Base-by-base conservation (phyloP, 73 alveolate species). In the Halteria grandinella region DNA sequence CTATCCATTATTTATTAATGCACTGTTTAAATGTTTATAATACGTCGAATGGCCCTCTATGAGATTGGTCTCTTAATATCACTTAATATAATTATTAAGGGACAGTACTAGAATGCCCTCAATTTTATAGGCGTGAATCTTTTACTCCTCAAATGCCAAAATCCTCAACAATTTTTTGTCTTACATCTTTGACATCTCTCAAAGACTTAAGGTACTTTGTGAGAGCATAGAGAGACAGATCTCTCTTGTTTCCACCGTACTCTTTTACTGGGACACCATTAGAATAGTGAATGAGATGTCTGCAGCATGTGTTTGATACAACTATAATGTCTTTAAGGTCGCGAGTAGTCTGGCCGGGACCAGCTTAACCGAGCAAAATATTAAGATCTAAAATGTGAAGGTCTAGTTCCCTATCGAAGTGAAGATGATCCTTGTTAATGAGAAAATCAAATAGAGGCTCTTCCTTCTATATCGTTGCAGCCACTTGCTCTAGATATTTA, bases 211-310 rank as follows among this genome's bases (percentile, higher is more conserved):
- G 24, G 32, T 70, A 70, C 25, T 70, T 70, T 3, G 60, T 70
- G 20, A 70, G 57, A 24, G 83, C 47, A 51, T 41, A 70, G 37
- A 70, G 33, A 1, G 71, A 41, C 3, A 70, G 57, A 32, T 70
- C 83, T 28, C 33, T 70, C 18, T 49, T 29, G 25, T 50, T 70
- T 1, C 83, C 83, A 5, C 24, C 21, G 41, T 41, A 70, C 39
- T 70, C 83, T 18, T 29, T 49, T 3, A 70, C 63, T 3, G 83
- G 83, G n/a, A 70, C 83, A 6, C 83, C 83, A 49, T 70, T 70
- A 1, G 52, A 15, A 25, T 23, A 41, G 24, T 70, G 83, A 1
- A 49, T 43, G 48, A 70, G 14, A 31, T 24, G 31, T 45, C 71
- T 70, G 6, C 83, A 69, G 29, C 60, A 45, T 2, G 83, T 70